These are phyloP conservation scores for Perkinsus olseni DNA, from an alignment of 169 alveolate genomes.

Conservation along the genomic window DNA sequence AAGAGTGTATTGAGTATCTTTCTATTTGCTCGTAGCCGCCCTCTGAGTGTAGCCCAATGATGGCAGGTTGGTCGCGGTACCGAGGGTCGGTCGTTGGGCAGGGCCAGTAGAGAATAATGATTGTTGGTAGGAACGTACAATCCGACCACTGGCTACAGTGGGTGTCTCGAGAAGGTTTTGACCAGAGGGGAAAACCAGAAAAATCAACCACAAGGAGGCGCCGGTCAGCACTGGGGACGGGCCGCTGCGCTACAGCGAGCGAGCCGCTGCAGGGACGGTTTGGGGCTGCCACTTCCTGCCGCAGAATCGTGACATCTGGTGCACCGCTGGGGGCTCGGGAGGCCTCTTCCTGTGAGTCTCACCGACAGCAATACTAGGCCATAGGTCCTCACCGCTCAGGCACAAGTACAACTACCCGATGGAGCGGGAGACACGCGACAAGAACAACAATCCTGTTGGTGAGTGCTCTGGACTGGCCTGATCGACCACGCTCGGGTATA, in stretches of 20 bases:
- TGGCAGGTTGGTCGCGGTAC: too few relatives aligned
- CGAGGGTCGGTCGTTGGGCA: too few relatives aligned
- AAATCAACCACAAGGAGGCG: not conserved
- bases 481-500: slow-evolving; percentile 30
- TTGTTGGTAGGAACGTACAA: slow-evolving; percentile 32
- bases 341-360: slow-evolving; percentile 32
- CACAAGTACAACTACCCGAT: slow-evolving; percentile 70
- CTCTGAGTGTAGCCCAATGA: too few relatives aligned
- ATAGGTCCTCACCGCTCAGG: not conserved
- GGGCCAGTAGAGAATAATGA: too few relatives aligned
- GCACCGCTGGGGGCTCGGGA: slow-evolving; percentile 78
- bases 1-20: too few relatives aligned
- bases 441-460: slow-evolving; percentile 38
- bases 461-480: slow-evolving; percentile 12
- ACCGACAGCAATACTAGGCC: not conserved
- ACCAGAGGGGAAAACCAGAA: not conserved
- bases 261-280: slow-evolving; percentile 52
- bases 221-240: not conserved
- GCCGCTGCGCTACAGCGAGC: not conserved
- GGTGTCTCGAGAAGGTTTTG: slow-evolving; percentile 47
- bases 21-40: too few relatives aligned
- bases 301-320: slow-evolving; percentile 77
- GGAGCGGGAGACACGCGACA: slow-evolving; percentile 61
- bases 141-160: slow-evolving; percentile 72
- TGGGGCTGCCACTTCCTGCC: slow-evolving; percentile 83